A percentile compares a stretch with the other conserved stretches of the same genome.
Conservation (phyloP, 2,329 filamentous ascomycete genomes). For the Bisporella sp. region DNA sequence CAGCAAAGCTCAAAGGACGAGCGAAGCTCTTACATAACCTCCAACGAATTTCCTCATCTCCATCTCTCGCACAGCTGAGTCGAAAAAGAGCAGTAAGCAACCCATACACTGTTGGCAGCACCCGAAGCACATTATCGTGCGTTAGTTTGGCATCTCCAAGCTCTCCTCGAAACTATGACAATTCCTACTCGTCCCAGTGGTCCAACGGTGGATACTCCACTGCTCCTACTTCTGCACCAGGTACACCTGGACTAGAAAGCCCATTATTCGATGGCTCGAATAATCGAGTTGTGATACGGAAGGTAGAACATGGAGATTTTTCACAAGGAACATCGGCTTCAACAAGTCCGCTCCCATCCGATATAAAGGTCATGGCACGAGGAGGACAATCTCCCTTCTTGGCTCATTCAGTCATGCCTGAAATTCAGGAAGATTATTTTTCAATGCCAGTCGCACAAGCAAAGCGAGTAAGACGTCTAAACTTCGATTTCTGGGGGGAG, state of each 20-base stretch:
- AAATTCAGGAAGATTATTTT: conserved; percentile 27
- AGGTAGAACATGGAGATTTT: conserved; percentile 12
- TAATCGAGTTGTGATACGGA: conserved; percentile 14
- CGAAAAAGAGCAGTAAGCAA: conserved; percentile 23
- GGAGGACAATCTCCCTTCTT: conserved; percentile 11
- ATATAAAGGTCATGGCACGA: conserved; percentile 15
- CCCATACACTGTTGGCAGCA: conserved; percentile 17
- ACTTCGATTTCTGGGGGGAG: conserved; percentile 66
- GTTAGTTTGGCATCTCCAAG: conserved; percentile 23
- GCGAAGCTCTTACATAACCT: conserved; percentile 24
- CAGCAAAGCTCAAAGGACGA: conserved; percentile 23
- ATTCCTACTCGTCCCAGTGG: conserved; percentile 18
- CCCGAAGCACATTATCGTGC: conserved; percentile 23
- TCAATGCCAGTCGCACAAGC: conserved; percentile 13
- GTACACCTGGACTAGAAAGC: conserved; percentile 21
- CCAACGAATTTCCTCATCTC: conserved; percentile 29
- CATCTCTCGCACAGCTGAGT: conserved; percentile 24
- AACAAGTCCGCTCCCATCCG: conserved; percentile 16
- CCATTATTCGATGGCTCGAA: conserved; percentile 18
- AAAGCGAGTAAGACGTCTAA: conserved; percentile 25
- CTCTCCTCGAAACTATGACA: conserved; percentile 21
- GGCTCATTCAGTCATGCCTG: conserved; percentile 16
- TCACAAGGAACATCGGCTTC: conserved; percentile 13
- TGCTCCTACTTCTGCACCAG: conserved; percentile 23
- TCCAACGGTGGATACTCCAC: conserved; percentile 20